Base-by-base conservation (phyloP, 176 grass and related monocot species). In the Coix lacrymajobi region DNA sequence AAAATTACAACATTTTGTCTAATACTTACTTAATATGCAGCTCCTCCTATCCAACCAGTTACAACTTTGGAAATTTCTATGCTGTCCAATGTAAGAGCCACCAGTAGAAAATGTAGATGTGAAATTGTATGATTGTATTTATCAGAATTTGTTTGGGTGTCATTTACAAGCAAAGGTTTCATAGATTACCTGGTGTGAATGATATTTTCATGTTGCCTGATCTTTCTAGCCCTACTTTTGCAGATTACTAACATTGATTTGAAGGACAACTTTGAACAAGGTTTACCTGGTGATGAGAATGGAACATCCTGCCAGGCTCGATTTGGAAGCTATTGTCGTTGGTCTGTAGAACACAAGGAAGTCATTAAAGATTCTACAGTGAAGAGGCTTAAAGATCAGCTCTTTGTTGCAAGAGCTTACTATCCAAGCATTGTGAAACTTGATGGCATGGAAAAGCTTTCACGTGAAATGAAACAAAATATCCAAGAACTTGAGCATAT, bases 401-500 rank as follows among this genome's bases (percentile, higher is more conserved):
- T 96, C 58, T 96, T 92, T 89, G 85, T 92, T 72, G 87, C 93
- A 26, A 88, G 93, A 89, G 75, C 90, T 75, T 92, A 96, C 79
- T 92, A 90, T 78, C 90, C 93, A 52, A 96, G 88, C 79, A 90
- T 96, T 68, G 71, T 80, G 69, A 96, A 96, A 80, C 69, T 89
- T 79, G 83, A 88, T 7, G 83, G 88, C 48, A 71, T 86, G 79
- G 88, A 88, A 45, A 81, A 86, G 45, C 73, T 90, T 62, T 84
- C 88, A 80, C 67, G 2, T 79, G 83, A 92, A 85, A 77, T 96
- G 83, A 96, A 92, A 69, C 85, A 87, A 79, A 84, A 84, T 44
- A 96, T 96, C 82, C 93, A 96, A 85, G 93, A 89, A 58, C 85
- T 87, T 83, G 93, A 90, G 63, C 87, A 81, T 71, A 90, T 96